Percentiles rank a stretch among this genome's conserved stretches.
phyloP scores from a whole-genome alignment of 441 rosid species.

The Kokia cookei region DNA sequence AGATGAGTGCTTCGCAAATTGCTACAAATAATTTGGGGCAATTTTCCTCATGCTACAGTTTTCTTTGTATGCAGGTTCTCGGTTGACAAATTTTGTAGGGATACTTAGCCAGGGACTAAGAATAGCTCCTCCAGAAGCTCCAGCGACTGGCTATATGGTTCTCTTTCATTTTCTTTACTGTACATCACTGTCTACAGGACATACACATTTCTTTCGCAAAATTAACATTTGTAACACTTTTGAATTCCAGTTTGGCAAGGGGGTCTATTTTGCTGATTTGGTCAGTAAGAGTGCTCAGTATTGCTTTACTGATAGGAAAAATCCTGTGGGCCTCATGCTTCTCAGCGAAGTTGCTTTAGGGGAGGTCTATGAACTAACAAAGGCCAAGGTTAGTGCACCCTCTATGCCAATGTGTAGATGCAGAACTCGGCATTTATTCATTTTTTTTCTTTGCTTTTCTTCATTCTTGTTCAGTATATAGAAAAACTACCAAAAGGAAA shows the following conservation, averaged over 20 bases:
- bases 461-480: slow-evolving; percentile 45
- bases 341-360: slow-evolving; percentile 94
- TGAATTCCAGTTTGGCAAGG: slow-evolving; percentile 83
- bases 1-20: not conserved
- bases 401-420: not conserved
- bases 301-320: slow-evolving; percentile 74
- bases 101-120: slow-evolving; percentile 97
- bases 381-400: slow-evolving; percentile 59
- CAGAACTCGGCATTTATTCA: slow-evolving; percentile 6
- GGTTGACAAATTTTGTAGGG: slow-evolving; percentile 92
- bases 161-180: not conserved
- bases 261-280: slow-evolving; percentile 94
- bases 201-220: not conserved
- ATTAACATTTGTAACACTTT: slow-evolving; percentile 13
- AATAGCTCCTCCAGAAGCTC: slow-evolving; percentile 99
- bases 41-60: not conserved
- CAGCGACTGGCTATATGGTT: slow-evolving; percentile 98
- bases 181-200: not conserved
- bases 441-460: not conserved
- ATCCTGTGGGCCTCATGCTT: slow-evolving; percentile 91
- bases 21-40: not conserved
- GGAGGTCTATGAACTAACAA: slow-evolving; percentile 73
- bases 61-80: slow-evolving; percentile 63
- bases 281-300: slow-evolving; percentile 99
- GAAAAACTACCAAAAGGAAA: slow-evolving; percentile 87